phyloP scores from a whole-genome alignment of 75 land plant genomes.

The Picea glauca region DNA sequence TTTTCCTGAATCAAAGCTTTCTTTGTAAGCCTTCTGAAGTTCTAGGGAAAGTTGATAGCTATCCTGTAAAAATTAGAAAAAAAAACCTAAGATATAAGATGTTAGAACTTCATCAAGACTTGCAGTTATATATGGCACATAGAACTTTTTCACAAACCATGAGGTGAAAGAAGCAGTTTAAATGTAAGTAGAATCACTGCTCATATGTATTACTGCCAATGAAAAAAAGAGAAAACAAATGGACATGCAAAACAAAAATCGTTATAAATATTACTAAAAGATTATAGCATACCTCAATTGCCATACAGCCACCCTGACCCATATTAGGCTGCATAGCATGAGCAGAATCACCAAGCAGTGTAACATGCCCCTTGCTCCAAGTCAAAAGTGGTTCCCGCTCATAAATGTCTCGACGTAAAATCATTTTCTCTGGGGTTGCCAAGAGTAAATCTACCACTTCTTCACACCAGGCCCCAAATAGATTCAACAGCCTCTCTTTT shows the following conservation, averaged over 20 bases:
- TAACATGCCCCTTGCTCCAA: conserved; percentile 49
- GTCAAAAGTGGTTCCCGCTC: conserved; percentile 39
- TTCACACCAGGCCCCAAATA: conserved; percentile 58
- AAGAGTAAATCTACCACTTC: conserved; percentile 45
- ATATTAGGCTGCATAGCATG: conserved; percentile 61
- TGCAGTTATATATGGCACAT: background rate
- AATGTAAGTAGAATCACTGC: background rate
- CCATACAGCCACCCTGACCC: conserved; percentile 65
- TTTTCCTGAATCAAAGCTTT: conserved; percentile 8
- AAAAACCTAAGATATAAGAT: background rate
- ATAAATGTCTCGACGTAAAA: conserved; percentile 49
- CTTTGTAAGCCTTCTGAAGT: conserved; percentile 31
- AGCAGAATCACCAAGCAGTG: conserved; percentile 50
- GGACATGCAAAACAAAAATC: background rate
- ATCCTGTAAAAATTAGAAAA: conserved; percentile 22
- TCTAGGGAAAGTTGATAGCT: conserved; percentile 45
- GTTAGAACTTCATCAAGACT: background rate
- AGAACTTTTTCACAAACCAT: background rate
- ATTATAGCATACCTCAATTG: conserved; percentile 34
- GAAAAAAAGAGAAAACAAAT: background rate
- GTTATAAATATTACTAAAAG: background rate
- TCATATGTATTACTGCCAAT: background rate
- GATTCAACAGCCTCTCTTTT: conserved; percentile 36
- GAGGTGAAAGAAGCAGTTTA: background rate
- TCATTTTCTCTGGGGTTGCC: conserved; percentile 47